A percentile compares a stretch with the other conserved stretches of the same genome.
Conservation (phyloP, 2,329 filamentous ascomycete species). For the Hymenoscyphus fraxineus region DNA sequence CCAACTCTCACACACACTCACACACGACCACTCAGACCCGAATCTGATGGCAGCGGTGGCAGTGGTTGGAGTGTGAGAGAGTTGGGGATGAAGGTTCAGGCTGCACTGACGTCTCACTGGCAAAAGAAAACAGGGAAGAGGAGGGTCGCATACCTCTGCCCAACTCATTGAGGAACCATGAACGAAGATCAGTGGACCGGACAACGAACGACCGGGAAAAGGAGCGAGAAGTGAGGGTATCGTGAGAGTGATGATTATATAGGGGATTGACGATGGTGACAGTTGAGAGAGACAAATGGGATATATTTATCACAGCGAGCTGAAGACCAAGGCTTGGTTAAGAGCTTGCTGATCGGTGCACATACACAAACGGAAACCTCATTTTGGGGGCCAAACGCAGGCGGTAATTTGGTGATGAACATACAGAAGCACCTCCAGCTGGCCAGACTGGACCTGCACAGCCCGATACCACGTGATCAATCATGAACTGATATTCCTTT, state of each 20-base stretch:
- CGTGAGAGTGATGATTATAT: background rate
- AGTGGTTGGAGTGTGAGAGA: background rate
- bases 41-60: background rate
- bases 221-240: background rate
- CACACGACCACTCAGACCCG: background rate
- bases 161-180: background rate
- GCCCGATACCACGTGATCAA: background rate
- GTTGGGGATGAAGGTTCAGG: background rate
- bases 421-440: background rate
- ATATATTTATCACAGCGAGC: background rate
- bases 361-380: background rate
- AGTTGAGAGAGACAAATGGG: background rate
- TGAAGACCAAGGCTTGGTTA: background rate
- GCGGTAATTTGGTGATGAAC: no score
- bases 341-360: background rate
- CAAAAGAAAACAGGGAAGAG: background rate
- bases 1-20: background rate
- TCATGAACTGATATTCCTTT: background rate
- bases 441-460: background rate
- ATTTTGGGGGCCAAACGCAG: slow-evolving; percentile 1
- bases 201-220: background rate
- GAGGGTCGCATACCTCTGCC: slow-evolving; percentile 6
- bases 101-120: slow-evolving; percentile 2
- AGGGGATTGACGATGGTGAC: background rate
- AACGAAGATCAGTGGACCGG: background rate